Evolutionary conservation across 108 stramenopile genomes (phyloP).

Genomic region (Skeletonema grethae): DNA sequence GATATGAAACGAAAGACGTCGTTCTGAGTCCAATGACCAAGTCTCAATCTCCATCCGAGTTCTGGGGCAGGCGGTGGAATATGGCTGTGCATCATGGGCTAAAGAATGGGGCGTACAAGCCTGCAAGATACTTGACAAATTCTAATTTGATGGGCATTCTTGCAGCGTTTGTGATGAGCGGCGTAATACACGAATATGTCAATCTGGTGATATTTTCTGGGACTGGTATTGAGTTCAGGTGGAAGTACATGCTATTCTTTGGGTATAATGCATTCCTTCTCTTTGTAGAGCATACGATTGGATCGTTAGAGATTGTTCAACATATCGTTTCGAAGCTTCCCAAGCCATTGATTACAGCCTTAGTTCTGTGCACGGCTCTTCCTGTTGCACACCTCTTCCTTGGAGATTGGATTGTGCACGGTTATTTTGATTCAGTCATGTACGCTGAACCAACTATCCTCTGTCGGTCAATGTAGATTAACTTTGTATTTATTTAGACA

Average conservation of each 20-base stretch:
- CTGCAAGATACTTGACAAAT: conserved; percentile 37
- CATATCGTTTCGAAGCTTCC: conserved; percentile 37
- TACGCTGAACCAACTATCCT: background rate
- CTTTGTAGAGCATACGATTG: conserved; percentile 34
- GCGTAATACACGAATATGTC: conserved; percentile 58
- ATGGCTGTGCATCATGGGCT: conserved; percentile 58
- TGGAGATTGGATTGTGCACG: conserved; percentile 43
- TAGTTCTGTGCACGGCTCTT: conserved; percentile 49
- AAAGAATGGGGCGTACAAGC: conserved; percentile 74
- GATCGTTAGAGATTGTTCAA: conserved; percentile 27
- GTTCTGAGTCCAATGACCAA: conserved; percentile 50
- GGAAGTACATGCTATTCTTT: conserved; percentile 59
- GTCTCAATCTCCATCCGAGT: conserved; percentile 55
- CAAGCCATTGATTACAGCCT: conserved; percentile 32
- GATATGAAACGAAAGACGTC: conserved; percentile 14
- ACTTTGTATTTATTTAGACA: no score
- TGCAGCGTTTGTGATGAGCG: conserved; percentile 48
- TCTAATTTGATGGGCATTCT: conserved; percentile 32
- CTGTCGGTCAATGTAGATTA: background rate
- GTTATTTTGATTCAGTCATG: conserved; percentile 37
- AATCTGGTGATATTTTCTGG: conserved; percentile 29
- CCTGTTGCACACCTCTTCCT: conserved; percentile 58
- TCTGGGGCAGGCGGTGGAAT: conserved; percentile 83
- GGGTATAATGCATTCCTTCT: conserved; percentile 56
- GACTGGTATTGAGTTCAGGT: conserved; percentile 15